Evolutionary conservation across 257 asterid species (phyloP).

Genomic region (Plantago elongata): DNA sequence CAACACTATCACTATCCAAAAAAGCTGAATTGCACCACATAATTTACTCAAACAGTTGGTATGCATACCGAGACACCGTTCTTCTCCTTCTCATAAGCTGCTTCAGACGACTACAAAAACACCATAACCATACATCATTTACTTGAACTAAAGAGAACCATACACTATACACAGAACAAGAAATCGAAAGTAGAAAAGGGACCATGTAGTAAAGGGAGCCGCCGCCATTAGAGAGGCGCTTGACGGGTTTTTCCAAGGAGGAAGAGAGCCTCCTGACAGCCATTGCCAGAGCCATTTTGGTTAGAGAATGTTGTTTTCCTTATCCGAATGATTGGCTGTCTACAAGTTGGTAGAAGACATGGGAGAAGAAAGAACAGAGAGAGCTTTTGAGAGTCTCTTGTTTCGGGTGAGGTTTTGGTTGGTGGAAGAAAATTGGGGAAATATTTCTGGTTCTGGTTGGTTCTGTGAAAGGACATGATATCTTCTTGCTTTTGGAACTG

Average conservation of each 20-base stretch:
- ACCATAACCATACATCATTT: not conserved
- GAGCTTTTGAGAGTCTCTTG: slow-evolving; percentile 17
- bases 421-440: slow-evolving; percentile 48
- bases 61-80: slow-evolving; percentile 61
- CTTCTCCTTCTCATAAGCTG: slow-evolving; percentile 76
- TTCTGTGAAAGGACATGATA: not conserved
- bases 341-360: slow-evolving; percentile 18
- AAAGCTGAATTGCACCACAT: not conserved
- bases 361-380: slow-evolving; percentile 8
- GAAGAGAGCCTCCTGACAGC: slow-evolving; percentile 75
- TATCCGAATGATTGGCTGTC: slow-evolving; percentile 11
- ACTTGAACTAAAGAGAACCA: too few species aligned
- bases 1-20: not conserved
- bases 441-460: slow-evolving; percentile 43
- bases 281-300: slow-evolving; percentile 76
- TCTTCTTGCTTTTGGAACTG: not conserved
- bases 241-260: slow-evolving; percentile 54
- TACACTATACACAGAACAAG: not conserved
- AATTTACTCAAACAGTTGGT: slow-evolving; percentile 14
- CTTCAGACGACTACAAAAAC: slow-evolving; percentile 66
- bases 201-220: slow-evolving; percentile 77
- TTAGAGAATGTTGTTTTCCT: not conserved
- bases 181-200: not conserved
- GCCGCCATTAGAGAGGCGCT: slow-evolving; percentile 43
- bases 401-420: slow-evolving; percentile 48